A percentile compares a stretch with the other conserved stretches of the same genome.
These are phyloP conservation scores for Verticillium zaregamsianum DNA, from an alignment of 2,329 filamentous ascomycete species.

Conservation along the genomic window DNA sequence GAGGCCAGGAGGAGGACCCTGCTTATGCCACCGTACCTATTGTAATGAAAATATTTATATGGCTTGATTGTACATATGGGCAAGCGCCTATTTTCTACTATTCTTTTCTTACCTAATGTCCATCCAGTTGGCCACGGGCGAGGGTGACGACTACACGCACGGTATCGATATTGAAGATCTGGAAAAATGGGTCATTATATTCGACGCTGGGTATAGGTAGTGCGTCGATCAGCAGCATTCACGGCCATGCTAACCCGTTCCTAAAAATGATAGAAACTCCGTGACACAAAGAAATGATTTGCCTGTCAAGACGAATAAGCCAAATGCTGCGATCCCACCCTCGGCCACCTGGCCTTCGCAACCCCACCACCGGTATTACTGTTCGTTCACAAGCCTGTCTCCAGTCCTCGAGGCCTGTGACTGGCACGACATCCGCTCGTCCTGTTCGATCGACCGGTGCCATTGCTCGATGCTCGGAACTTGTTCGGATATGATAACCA, in stretches of 20 bases:
- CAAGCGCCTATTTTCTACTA: background rate
- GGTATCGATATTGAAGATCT: no score
- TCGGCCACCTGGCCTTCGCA: background rate
- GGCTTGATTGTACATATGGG: conserved; percentile 1
- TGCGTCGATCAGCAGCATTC: background rate
- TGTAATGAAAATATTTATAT: conserved; percentile 4
- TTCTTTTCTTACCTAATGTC: background rate
- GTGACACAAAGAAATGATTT: background rate
- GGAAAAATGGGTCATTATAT: background rate
- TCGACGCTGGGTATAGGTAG: background rate
- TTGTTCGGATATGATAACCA: background rate
- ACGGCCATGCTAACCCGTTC: no score
- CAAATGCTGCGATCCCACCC: background rate
- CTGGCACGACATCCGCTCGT: background rate
- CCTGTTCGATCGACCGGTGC: background rate
- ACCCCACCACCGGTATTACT: background rate
- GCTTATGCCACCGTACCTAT: background rate
- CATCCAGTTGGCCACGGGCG: background rate
- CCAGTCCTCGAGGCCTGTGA: background rate
- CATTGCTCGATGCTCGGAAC: background rate
- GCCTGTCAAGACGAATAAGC: background rate
- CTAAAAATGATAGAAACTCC: background rate
- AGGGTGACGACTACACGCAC: background rate
- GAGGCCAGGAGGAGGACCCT: no score
- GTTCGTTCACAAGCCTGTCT: background rate